These are phyloP conservation scores for Ilyonectria mors-panacis DNA, from an alignment of 2,329 filamentous ascomycete genomes.

Conservation along the genomic window DNA sequence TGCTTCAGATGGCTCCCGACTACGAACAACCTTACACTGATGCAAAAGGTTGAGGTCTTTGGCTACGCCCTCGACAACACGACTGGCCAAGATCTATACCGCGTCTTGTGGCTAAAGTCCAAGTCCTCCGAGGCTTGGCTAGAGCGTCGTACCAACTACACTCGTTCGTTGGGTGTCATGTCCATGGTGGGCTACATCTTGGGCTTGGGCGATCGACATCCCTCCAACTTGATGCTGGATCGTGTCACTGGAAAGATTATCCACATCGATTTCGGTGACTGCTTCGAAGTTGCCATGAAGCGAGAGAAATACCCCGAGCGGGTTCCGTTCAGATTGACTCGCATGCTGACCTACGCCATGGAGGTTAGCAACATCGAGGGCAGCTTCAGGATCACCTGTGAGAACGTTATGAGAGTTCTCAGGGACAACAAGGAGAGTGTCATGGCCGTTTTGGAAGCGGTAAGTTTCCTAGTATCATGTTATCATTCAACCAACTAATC, in stretches of 20 bases:
- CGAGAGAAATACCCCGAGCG: constrained; percentile 98
- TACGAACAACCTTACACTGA: constrained; percentile 99
- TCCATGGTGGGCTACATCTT: constrained; percentile 99
- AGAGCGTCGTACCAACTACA: constrained; percentile 98
- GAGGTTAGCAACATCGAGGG: constrained; percentile 99
- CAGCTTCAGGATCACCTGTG: constrained; percentile 97
- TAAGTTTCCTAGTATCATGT: constrained; percentile 66
- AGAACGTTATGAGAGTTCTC: constrained; percentile 97
- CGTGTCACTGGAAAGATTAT: constrained; percentile 96
- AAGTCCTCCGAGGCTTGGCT: constrained; percentile 99
- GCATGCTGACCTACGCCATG: constrained; percentile 99
- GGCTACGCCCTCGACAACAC: constrained; percentile 99
- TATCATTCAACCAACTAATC: not conserved
- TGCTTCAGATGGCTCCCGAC: constrained; percentile 99
- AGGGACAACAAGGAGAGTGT: constrained; percentile 98
- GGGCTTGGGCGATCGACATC: constrained; percentile 95
- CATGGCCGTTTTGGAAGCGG: constrained; percentile 97
- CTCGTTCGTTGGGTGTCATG: constrained; percentile 96
- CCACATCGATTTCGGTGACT: constrained; percentile 99
- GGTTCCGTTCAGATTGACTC: constrained; percentile 96
- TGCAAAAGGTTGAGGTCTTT: constrained; percentile 99
- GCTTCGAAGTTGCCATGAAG: constrained; percentile 99
- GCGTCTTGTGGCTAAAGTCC: constrained; percentile 98
- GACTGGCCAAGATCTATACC: constrained; percentile 97
- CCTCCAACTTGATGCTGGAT: constrained; percentile 98